Evolutionary conservation across 768 basidiomycete species (phyloP).

Genomic region (Nidularia pulvinata): DNA sequence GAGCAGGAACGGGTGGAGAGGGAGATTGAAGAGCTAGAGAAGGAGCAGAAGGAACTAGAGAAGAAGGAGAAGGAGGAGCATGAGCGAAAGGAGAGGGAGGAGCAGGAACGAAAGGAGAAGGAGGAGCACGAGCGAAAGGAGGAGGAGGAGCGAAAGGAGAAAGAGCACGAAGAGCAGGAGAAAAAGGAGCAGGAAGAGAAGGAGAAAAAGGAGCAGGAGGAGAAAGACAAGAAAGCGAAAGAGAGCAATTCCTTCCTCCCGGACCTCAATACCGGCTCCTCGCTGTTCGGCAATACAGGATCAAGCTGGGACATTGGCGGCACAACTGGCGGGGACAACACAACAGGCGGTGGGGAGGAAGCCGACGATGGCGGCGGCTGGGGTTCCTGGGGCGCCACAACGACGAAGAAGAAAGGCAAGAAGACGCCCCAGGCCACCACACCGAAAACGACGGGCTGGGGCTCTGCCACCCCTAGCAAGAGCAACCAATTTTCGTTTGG

Average conservation of each 20-base stretch:
- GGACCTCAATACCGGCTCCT: constrained; percentile 2
- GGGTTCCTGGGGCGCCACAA: neutral
- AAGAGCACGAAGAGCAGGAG: constrained; percentile 3
- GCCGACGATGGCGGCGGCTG: neutral
- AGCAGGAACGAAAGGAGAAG: constrained; percentile 6
- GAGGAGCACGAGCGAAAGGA: constrained; percentile 10
- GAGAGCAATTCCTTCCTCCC: constrained; percentile 3
- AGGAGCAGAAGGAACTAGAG: constrained; percentile 5
- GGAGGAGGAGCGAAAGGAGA: constrained; percentile 14
- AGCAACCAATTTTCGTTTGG: neutral
- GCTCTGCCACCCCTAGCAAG: neutral
- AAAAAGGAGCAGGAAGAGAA: neutral
- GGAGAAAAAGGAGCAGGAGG: constrained; percentile 8
- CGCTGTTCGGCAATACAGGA: neutral
- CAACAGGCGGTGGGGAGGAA: neutral
- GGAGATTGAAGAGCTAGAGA: constrained; percentile 4
- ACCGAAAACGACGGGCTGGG: neutral
- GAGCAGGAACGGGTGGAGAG: constrained; percentile 7
- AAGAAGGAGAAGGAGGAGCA: constrained; percentile 8
- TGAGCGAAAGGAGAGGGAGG: constrained; percentile 3
- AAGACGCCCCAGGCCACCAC: neutral
- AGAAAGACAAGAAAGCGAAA: constrained; percentile 12
- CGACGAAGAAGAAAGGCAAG: neutral
- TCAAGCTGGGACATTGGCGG: neutral
- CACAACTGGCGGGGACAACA: neutral